phyloP scores from a whole-genome alignment of 108 stramenopile genomes.

The Fragilaria radians region DNA sequence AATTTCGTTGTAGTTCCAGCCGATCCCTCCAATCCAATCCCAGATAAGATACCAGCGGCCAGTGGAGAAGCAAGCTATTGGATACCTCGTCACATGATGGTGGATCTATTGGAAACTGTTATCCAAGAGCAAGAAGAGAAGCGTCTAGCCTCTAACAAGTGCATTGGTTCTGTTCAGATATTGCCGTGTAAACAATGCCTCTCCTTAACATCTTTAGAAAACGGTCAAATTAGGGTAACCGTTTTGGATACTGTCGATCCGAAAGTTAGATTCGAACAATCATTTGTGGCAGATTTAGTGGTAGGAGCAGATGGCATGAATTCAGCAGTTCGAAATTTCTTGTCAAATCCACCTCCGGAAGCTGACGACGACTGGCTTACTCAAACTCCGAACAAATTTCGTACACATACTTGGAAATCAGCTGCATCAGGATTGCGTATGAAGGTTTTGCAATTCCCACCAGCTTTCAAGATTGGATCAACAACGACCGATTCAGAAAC shows the following conservation, averaged over 20 bases:
- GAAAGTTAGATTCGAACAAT: conserved; percentile 5
- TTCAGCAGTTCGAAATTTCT: conserved; percentile 5
- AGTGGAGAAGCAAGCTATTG: background rate
- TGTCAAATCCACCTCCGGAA: conserved; percentile 1
- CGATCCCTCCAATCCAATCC: conserved; percentile 36
- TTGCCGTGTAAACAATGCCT: background rate
- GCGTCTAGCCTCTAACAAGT: background rate
- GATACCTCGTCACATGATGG: conserved; percentile 5
- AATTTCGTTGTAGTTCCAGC: conserved; percentile 58
- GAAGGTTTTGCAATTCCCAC: conserved; percentile 63
- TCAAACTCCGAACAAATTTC: background rate
- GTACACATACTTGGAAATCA: conserved; percentile 10
- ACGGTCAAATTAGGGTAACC: conserved; percentile 21
- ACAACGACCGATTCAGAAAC: background rate
- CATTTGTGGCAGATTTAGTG: conserved; percentile 47
- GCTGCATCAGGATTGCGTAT: conserved; percentile 38
- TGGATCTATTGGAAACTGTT: background rate
- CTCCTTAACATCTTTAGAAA: background rate
- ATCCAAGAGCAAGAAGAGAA: background rate
- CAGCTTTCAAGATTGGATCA: conserved; percentile 13
- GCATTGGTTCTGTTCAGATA: background rate
- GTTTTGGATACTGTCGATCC: conserved; percentile 35
- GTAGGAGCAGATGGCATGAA: conserved; percentile 80
- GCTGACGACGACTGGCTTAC: background rate
- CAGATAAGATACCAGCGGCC: background rate